phyloP scores from a whole-genome alignment of 805 yeast genomes.

The Grigorovia yakushimaensis region DNA sequence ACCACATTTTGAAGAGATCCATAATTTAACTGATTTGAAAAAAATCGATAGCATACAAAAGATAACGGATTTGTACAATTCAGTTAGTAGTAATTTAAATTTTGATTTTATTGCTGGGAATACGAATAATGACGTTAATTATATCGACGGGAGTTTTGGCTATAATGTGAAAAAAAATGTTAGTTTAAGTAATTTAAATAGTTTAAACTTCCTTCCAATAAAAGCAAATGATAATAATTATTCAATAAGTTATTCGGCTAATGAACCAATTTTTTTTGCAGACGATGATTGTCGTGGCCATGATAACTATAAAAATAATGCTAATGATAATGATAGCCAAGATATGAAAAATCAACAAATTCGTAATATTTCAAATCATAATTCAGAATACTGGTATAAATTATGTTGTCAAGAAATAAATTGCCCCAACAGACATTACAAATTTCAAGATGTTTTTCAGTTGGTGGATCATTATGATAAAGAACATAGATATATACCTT shows the following conservation, averaged over 20 bases:
- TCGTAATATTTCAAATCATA: background rate
- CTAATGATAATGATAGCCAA: background rate
- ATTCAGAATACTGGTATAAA: conserved; percentile 1
- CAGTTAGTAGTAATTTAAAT: background rate
- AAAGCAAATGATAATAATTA: no score
- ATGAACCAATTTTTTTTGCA: background rate
- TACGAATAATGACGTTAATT: background rate
- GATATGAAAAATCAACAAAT: background rate
- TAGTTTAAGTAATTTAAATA: no score
- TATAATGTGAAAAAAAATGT: background rate
- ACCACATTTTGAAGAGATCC: background rate
- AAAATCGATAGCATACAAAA: background rate
- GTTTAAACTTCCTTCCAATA: background rate
- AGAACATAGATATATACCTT: conserved; percentile 14
- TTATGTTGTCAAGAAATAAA: conserved; percentile 10
- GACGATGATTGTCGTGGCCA: no score
- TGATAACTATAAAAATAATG: background rate
- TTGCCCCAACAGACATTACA: background rate
- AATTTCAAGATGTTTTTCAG: conserved; percentile 9
- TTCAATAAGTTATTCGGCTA: background rate
- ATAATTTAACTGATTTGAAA: background rate
- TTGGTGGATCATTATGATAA: conserved; percentile 21
- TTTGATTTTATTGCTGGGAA: background rate
- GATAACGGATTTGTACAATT: background rate
- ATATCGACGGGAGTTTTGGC: background rate